These are phyloP conservation scores for Melampsora larici-populina DNA, from an alignment of 1,284 basidiomycete genomes.

Conservation along the genomic window DNA sequence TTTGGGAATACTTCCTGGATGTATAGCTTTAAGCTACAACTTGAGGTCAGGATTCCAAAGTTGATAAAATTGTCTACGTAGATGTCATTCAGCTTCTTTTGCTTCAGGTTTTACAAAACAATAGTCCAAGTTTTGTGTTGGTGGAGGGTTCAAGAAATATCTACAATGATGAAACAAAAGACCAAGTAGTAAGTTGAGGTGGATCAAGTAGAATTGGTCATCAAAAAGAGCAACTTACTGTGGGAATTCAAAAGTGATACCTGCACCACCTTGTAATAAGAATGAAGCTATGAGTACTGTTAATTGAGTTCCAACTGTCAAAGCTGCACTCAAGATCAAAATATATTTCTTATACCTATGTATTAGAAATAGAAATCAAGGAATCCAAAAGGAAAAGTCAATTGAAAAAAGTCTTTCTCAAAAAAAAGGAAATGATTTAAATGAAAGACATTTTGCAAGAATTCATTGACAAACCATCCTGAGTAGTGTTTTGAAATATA, in stretches of 20 bases:
- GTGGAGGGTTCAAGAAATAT: neutral
- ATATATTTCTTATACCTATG: slow-evolving; percentile 5
- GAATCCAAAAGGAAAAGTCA: neutral
- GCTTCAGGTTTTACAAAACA: neutral
- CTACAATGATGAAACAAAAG: neutral
- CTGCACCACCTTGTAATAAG: slow-evolving; percentile 38
- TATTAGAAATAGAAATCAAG: neutral
- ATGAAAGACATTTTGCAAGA: neutral
- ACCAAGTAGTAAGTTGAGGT: too few species aligned
- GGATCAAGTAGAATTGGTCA: too few species aligned
- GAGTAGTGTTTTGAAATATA: neutral
- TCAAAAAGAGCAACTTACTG: slow-evolving; percentile 8
- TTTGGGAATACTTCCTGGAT: too few species aligned
- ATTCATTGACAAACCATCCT: neutral
- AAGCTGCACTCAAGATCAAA: slow-evolving; percentile 40
- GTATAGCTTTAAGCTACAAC: too few species aligned
- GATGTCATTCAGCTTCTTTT: neutral
- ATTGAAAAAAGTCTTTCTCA: neutral
- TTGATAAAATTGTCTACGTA: too few species aligned
- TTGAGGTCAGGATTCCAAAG: too few species aligned
- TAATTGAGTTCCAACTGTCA: slow-evolving; percentile 38
- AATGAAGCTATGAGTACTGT: slow-evolving; percentile 31
- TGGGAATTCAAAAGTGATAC: slow-evolving; percentile 18
- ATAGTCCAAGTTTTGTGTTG: slow-evolving; percentile 2
- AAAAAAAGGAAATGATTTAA: neutral